Evolutionary conservation across 352 stramenopile genomes (phyloP), one percentile per base, ranked within the genome.

Genomic region (Phytophthora crassamura): DNA sequence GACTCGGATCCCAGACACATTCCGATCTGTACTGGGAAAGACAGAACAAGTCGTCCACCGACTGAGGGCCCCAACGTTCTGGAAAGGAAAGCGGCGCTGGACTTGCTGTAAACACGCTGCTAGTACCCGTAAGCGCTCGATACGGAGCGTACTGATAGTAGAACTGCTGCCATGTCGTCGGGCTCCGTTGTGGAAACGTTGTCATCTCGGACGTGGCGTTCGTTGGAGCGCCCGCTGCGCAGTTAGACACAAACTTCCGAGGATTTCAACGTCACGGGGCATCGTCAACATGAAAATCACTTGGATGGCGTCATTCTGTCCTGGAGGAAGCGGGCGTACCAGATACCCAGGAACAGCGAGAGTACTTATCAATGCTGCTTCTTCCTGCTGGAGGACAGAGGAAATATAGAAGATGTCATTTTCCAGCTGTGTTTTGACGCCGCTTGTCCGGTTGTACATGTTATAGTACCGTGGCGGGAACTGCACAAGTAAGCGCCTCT

Each of bases 281-380:
- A 83, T 67, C 0, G 64, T 50, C 5, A 87, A 32, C 39, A 82
- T 83, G 41, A 87, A 86, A 14, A 90, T 61, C 6, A 80, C 51
- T 41, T 75, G 57, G 14, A 80, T 47, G 0, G 70, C 75, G 6
- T 77, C 64, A 0, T 20, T 5, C 18, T 51, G 50, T 15, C 62
- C 22, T 14, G 33, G 46, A 10, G 78, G 77, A 10, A 90, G 64
- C 1, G 75, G 69, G 14, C 58, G 74, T 3, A 70, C 60, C 5
- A 82, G 28, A 36, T 72, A 80, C 4, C 39, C 7, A 2, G 77
- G 77, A 47, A 77, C 70, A 16, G 18, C 20, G 12, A 78, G 36
- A 15, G 45, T 16, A 7, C 12, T 51, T 45, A 43, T 18, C 22
- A 75, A 33, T 7, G 7, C 7, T 46, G 5, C 11, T 51, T 73